Conservation (phyloP, 805 yeast species). For the Pichia gijzeniarum region DNA sequence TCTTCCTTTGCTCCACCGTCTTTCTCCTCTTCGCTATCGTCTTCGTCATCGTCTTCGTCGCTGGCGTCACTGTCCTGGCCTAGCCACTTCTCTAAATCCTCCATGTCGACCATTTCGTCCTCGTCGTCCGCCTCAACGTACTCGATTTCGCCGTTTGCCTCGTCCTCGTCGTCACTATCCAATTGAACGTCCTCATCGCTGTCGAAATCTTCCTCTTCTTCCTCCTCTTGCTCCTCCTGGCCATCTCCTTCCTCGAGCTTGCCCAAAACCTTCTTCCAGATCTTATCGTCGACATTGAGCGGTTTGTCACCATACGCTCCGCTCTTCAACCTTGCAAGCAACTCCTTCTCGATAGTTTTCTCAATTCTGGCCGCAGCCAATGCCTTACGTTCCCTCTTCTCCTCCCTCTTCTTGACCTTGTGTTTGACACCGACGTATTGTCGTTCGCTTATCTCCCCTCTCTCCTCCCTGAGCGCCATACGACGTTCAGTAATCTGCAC, state of each 20-base stretch:
- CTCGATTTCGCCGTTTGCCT: constrained; percentile 64
- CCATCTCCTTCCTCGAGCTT: constrained; percentile 53
- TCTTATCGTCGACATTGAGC: constrained; percentile 88
- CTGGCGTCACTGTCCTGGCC: constrained; percentile 29
- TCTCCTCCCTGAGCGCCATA: constrained; percentile 79
- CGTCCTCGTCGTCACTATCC: constrained; percentile 53
- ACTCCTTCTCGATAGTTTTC: constrained; percentile 92
- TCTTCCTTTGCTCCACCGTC: constrained; percentile 21
- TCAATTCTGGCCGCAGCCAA: constrained; percentile 94
- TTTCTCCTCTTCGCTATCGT: constrained; percentile 31
- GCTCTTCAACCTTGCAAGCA: constrained; percentile 87
- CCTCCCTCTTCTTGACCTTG: constrained; percentile 92
- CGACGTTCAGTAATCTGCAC: constrained; percentile 94
- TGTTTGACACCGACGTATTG: constrained; percentile 89
- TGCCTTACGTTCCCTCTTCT: constrained; percentile 92
- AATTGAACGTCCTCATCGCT: constrained; percentile 62
- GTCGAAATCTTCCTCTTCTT: constrained; percentile 84
- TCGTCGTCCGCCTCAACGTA: constrained; percentile 88
- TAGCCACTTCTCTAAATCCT: constrained; percentile 87
- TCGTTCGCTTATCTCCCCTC: constrained; percentile 47
- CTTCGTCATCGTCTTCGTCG: constrained; percentile 21
- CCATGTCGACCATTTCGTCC: constrained; percentile 86
- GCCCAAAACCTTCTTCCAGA: constrained; percentile 92
- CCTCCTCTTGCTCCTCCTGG: constrained; percentile 36
- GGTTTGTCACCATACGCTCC: constrained; percentile 99